Evolutionary conservation across 495 filamentous ascomycete genomes (phyloP).

Genomic region (Aspergillus egyptiacus): DNA sequence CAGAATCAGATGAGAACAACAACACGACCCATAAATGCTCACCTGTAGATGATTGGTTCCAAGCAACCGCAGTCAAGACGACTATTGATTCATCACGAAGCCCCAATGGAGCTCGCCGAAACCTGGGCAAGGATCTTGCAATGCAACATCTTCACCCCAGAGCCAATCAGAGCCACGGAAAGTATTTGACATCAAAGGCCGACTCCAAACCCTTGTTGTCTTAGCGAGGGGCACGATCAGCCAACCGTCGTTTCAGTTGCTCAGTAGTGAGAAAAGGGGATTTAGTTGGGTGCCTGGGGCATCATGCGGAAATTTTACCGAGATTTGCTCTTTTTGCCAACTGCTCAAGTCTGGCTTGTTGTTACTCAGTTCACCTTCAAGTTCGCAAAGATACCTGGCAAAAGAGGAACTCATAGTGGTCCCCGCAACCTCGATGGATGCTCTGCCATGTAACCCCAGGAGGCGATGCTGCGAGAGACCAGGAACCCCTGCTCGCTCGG

Average conservation of each 20-base stretch:
- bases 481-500: conserved; percentile 11
- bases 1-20: neutral
- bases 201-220: conserved; percentile 30
- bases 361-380: too few species aligned
- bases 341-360: neutral
- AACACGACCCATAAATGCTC: too few species aligned
- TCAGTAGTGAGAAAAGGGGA: neutral
- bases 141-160: conserved; percentile 12
- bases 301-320: neutral
- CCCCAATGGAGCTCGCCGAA: conserved; percentile 12
- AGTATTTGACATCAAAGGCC: conserved; percentile 45
- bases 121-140: conserved; percentile 15
- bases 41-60: neutral
- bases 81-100: conserved; percentile 23
- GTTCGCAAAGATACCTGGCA: too few species aligned
- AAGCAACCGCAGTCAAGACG: neutral
- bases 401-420: neutral
- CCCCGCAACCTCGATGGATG: neutral
- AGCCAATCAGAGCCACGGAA: conserved; percentile 30
- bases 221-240: conserved; percentile 24
- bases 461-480: conserved; percentile 3
- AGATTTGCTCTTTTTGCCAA: neutral
- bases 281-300: neutral
- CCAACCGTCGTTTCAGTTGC: conserved; percentile 1
- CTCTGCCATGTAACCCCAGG: conserved; percentile 10